These are phyloP conservation scores for Capsella bursapastoris DNA, from an alignment of 345 rosid genomes.

Conservation along the genomic window DNA sequence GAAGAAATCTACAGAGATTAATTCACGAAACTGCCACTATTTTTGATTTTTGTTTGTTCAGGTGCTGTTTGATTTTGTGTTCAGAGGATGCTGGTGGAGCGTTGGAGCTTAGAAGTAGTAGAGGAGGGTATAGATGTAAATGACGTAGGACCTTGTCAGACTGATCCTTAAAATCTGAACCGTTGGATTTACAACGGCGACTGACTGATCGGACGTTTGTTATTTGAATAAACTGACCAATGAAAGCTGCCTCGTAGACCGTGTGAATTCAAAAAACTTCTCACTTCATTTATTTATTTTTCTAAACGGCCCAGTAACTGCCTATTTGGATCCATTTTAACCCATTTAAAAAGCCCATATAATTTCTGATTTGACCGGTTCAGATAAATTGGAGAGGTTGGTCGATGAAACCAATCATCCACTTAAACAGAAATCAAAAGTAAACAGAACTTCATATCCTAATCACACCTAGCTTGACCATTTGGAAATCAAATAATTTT, in stretches of 20 bases:
- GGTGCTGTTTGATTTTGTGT: neutral
- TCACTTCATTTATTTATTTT: neutral
- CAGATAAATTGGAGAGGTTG: too few species aligned
- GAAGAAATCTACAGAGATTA: constrained; percentile 18
- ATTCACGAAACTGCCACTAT: constrained; percentile 36
- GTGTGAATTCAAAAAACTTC: constrained; percentile 39
- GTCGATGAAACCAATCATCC: too few species aligned
- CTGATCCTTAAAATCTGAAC: neutral
- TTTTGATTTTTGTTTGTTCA: neutral
- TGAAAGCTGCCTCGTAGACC: constrained; percentile 40
- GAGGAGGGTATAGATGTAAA: constrained; percentile 32
- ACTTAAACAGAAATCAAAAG: too few species aligned
- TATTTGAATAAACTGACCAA: constrained; percentile 36
- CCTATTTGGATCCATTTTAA: neutral
- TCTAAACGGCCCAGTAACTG: neutral
- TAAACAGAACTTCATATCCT: too few species aligned
- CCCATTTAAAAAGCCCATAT: neutral
- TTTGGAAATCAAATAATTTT: too few species aligned
- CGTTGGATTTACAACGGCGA: constrained; percentile 37
- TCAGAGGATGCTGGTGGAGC: constrained; percentile 43
- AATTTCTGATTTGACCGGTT: neutral
- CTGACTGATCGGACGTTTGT: constrained; percentile 33
- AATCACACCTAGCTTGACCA: too few species aligned
- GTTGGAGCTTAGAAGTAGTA: neutral
- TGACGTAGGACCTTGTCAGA: constrained; percentile 26